Percentiles rank a stretch among this genome's conserved stretches.
Conservation (phyloP, 2,329 filamentous ascomycete species). For the Xylaria sp. region DNA sequence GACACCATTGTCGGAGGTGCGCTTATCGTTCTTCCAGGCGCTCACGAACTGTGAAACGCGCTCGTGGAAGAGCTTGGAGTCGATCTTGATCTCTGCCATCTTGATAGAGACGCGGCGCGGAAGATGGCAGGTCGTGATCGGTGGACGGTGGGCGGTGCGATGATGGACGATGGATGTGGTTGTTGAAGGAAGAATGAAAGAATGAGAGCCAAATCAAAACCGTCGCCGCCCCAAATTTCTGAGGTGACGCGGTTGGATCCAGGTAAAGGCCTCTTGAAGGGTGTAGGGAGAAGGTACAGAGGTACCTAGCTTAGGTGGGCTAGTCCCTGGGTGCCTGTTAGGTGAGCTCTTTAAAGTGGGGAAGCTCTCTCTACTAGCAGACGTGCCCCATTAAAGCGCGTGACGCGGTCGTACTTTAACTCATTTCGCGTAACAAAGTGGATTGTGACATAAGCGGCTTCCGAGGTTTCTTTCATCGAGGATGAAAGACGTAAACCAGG, state of each 20-base stretch:
- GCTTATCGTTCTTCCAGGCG: constrained; percentile 97
- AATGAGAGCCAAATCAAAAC: constrained; percentile 46
- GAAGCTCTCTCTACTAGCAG: neutral
- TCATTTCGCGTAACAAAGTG: neutral
- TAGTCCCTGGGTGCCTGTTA: constrained; percentile 4
- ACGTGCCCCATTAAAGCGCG: constrained; percentile 6
- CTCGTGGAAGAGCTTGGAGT: constrained; percentile 92
- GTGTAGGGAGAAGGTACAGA: constrained; percentile 13
- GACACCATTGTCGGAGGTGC: constrained; percentile 77
- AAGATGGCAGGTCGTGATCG: constrained; percentile 45
- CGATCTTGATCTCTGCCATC: constrained; percentile 91
- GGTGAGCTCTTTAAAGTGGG: constrained; percentile 39
- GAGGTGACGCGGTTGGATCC: constrained; percentile 43
- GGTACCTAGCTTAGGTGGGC: constrained; percentile 1
- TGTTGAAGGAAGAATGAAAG: constrained; percentile 23
- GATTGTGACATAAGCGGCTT: neutral
- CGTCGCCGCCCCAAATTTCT: constrained; percentile 40
- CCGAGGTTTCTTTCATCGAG: neutral
- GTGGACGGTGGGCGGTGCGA: neutral
- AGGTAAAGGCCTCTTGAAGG: constrained; percentile 24
- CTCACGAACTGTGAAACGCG: constrained; percentile 87
- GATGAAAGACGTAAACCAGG: no score
- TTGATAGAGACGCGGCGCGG: constrained; percentile 51
- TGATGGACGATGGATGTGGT: constrained; percentile 24
- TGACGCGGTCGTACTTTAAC: constrained; percentile 17